These are phyloP conservation scores for Euphorbia celastroides DNA, from an alignment of 441 rosid genomes.

Conservation along the genomic window DNA sequence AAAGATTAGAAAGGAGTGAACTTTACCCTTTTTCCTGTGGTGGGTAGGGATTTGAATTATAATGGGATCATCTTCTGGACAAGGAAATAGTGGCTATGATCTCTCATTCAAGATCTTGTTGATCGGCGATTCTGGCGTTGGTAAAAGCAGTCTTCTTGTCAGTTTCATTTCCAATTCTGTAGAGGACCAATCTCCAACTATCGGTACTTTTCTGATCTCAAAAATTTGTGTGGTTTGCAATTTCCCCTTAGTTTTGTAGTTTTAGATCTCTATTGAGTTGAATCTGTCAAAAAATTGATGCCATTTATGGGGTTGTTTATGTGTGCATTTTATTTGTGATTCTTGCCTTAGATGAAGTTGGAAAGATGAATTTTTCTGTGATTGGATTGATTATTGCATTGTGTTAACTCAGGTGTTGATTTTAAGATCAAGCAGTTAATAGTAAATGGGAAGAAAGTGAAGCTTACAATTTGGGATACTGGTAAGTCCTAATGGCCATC, in stretches of 20 bases:
- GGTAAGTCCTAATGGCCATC: slow-evolving; percentile 33
- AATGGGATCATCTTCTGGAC: slow-evolving; percentile 63
- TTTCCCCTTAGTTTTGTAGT: not conserved
- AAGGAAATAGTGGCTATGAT: slow-evolving; percentile 33
- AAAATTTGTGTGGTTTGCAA: not conserved
- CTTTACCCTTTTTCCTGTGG: not conserved
- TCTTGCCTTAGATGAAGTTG: too few species aligned
- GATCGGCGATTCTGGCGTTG: slow-evolving; percentile 63
- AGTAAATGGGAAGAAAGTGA: slow-evolving; percentile 71
- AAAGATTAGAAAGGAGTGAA: not conserved
- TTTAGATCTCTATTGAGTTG: slow-evolving; percentile 21
- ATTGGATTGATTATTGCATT: slow-evolving; percentile 2
- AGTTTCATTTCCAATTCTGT: slow-evolving; percentile 48
- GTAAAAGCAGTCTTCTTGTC: slow-evolving; percentile 64
- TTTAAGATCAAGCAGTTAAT: slow-evolving; percentile 86
- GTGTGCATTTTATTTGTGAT: too few species aligned
- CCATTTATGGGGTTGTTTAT: not conserved
- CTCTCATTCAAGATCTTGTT: slow-evolving; percentile 62
- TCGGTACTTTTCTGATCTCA: slow-evolving; percentile 35
- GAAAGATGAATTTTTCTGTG: slow-evolving; percentile 2
- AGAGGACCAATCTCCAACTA: slow-evolving; percentile 49
- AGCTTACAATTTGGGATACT: slow-evolving; percentile 98
- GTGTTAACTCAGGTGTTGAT: slow-evolving; percentile 64
- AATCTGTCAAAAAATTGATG: slow-evolving; percentile 1
- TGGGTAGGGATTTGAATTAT: not conserved